Percentiles rank a stretch among this genome's conserved stretches.
phyloP scores from a whole-genome alignment of 805 yeast genomes.

The Schizosaccharomyces osmophilus region DNA sequence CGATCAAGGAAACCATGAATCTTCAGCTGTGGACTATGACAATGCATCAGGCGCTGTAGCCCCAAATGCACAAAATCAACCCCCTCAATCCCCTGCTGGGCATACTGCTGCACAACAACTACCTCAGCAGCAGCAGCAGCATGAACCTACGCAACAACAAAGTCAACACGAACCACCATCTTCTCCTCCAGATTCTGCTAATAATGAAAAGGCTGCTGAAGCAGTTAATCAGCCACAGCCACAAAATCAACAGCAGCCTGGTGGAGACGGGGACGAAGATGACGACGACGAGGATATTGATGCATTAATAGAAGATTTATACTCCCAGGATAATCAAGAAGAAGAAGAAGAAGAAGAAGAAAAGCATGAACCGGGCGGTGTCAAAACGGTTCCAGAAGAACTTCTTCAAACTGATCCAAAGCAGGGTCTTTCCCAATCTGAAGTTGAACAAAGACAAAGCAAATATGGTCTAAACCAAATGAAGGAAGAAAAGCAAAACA shows the following conservation, averaged over 20 bases:
- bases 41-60: too few relatives aligned
- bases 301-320: conserved; percentile 33
- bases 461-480: conserved; percentile 74
- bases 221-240: too few relatives aligned
- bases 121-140: too few relatives aligned
- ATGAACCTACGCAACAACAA: too few relatives aligned
- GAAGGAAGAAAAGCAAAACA: conserved; percentile 69
- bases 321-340: conserved; percentile 18
- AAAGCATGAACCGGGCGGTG: conserved; percentile 26
- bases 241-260: background rate
- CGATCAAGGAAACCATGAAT: too few relatives aligned
- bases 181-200: too few relatives aligned
- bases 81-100: too few relatives aligned
- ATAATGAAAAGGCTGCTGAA: too few relatives aligned
- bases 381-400: conserved; percentile 69
- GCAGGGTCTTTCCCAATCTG: conserved; percentile 52
- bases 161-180: too few relatives aligned
- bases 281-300: conserved; percentile 37
- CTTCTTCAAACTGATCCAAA: conserved; percentile 60
- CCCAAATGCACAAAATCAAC: too few relatives aligned
- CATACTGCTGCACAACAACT: too few relatives aligned
- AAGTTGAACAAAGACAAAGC: conserved; percentile 63
- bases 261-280: conserved; percentile 20
- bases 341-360: conserved; percentile 19
- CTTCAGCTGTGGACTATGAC: too few relatives aligned